Conservation (phyloP, 2,329 filamentous ascomycete genomes). For the Ophiostoma populinum region DNA sequence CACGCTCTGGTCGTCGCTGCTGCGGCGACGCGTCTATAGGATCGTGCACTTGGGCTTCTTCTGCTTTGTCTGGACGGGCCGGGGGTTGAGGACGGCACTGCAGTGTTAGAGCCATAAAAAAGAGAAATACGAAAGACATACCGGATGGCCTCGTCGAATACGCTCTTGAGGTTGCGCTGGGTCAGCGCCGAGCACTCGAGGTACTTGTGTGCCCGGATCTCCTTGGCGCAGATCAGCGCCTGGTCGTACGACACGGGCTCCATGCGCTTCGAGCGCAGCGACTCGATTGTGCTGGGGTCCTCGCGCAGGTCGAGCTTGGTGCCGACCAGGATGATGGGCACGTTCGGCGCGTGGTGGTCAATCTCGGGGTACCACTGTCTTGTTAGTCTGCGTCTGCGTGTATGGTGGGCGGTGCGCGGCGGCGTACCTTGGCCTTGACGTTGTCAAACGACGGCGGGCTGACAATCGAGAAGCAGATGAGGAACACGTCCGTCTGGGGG, state of each 20-base stretch:
- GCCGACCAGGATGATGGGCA: constrained; percentile 91
- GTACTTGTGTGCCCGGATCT: constrained; percentile 94
- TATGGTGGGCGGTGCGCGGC: background rate
- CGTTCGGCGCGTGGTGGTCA: constrained; percentile 85
- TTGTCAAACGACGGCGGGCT: constrained; percentile 97
- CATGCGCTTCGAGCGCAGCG: constrained; percentile 82
- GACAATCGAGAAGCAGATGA: constrained; percentile 97
- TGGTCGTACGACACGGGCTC: constrained; percentile 92
- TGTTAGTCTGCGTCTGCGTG: background rate
- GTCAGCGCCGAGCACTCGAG: constrained; percentile 94
- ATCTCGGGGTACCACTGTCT: constrained; percentile 90
- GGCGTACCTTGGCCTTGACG: constrained; percentile 81
- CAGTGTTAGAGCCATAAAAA: background rate
- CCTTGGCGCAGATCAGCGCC: constrained; percentile 73
- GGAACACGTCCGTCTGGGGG: constrained; percentile 93
- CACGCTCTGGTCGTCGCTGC: constrained; percentile 1
- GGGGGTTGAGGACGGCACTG: constrained; percentile 56
- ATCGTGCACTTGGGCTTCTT: constrained; percentile 55
- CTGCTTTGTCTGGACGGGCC: constrained; percentile 36
- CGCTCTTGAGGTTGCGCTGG: constrained; percentile 92
- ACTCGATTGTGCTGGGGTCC: constrained; percentile 65
- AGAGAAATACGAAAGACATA: constrained; percentile 26
- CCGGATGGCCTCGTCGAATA: constrained; percentile 98
- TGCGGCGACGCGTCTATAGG: constrained; percentile 29
- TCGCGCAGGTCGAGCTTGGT: constrained; percentile 94